phyloP scores from a whole-genome alignment of 768 basidiomycete genomes.

The Boletales sp. region DNA sequence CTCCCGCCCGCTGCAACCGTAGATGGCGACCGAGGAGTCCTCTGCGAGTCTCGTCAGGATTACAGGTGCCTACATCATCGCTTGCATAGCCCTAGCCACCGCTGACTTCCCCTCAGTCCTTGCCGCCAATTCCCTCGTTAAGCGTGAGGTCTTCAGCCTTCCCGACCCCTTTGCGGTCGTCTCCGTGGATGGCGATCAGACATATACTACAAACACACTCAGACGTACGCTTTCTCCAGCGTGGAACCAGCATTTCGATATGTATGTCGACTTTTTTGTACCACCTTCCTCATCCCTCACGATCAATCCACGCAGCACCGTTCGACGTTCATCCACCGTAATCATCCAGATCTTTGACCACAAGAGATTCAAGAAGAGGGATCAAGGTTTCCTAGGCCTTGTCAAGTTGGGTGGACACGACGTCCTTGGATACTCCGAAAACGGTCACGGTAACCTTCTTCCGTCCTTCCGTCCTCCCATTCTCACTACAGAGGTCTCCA shows the following conservation, averaged over 20 bases:
- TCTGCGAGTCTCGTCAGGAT: conserved; percentile 18
- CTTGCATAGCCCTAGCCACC: background rate
- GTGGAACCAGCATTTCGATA: conserved; percentile 86
- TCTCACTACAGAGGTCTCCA: conserved; percentile 22
- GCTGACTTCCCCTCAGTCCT: conserved; percentile 48
- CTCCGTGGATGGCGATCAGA: conserved; percentile 82
- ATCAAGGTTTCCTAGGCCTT: conserved; percentile 73
- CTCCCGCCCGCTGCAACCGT: background rate
- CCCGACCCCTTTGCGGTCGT: conserved; percentile 90
- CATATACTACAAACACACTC: conserved; percentile 69
- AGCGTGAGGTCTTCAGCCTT: conserved; percentile 74
- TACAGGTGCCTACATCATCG: conserved; percentile 14
- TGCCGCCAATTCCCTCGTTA: conserved; percentile 69
- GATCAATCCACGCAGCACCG: conserved; percentile 40
- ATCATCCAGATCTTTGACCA: conserved; percentile 89
- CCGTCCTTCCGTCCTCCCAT: background rate
- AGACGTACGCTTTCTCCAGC: conserved; percentile 65
- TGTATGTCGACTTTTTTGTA: conserved; percentile 47
- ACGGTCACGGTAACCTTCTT: conserved; percentile 39
- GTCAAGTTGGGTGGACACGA: conserved; percentile 54
- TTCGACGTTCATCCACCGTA: conserved; percentile 72
- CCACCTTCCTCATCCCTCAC: conserved; percentile 8
- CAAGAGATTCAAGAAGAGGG: conserved; percentile 80
- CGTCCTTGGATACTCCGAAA: conserved; percentile 46
- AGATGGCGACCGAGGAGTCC: conserved; percentile 20